Conservation (phyloP, 2,329 filamentous ascomycete genomes). For the Talaromyces verruculosus region DNA sequence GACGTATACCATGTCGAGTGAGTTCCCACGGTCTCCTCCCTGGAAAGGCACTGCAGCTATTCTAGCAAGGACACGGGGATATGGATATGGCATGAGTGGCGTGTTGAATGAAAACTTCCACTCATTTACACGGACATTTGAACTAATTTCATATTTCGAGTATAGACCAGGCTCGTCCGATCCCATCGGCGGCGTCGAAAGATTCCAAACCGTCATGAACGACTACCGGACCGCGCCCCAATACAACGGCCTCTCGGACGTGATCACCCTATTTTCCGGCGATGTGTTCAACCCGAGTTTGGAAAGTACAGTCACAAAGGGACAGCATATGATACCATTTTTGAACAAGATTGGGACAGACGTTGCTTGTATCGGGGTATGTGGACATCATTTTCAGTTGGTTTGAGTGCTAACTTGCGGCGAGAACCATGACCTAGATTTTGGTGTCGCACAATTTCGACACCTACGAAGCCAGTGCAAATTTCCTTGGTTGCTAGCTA, state of each 20-base stretch:
- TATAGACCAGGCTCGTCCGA: constrained; percentile 64
- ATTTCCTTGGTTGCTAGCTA: constrained; percentile 88
- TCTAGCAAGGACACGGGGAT: neutral
- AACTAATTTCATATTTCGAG: neutral
- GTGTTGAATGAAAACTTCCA: neutral
- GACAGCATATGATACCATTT: constrained; percentile 83
- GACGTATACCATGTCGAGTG: constrained; percentile 88
- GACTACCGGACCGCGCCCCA: constrained; percentile 66
- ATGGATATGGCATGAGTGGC: neutral
- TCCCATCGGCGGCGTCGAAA: constrained; percentile 75
- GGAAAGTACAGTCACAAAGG: constrained; percentile 86
- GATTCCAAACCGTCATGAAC: constrained; percentile 76
- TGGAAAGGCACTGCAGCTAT: neutral
- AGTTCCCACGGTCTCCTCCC: constrained; percentile 15
- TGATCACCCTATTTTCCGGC: constrained; percentile 82
- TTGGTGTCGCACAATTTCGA: constrained; percentile 78
- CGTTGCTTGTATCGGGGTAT: constrained; percentile 77
- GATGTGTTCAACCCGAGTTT: constrained; percentile 91
- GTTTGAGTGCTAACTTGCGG: neutral
- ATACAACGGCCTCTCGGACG: constrained; percentile 62
- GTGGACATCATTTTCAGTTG: constrained; percentile 33
- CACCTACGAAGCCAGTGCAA: constrained; percentile 70
- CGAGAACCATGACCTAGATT: constrained; percentile 89
- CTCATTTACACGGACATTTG: neutral
- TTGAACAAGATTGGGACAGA: constrained; percentile 75